A percentile compares a stretch with the other conserved stretches of the same genome.
Conservation (phyloP, 1,139 yeast species). For the Zygoascus hellenicus region DNA sequence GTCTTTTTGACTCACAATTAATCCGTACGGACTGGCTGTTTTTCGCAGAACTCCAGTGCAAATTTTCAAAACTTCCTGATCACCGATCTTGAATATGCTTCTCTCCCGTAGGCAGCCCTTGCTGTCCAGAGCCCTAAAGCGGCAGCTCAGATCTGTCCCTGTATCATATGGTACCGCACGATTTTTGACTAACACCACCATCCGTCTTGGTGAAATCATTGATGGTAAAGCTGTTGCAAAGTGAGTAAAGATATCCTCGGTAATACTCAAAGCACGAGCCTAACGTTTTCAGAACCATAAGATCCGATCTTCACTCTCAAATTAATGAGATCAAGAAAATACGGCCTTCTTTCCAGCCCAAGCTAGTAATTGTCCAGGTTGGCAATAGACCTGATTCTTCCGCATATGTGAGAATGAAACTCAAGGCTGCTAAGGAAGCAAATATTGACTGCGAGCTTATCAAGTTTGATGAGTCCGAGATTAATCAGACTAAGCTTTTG, state of each 20-base stretch:
- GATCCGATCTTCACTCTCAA: constrained; percentile 38
- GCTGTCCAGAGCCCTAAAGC: not conserved
- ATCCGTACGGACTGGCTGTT: no score
- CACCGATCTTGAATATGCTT: not conserved
- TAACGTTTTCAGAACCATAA: constrained; percentile 31
- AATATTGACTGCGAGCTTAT: constrained; percentile 32
- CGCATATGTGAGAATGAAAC: constrained; percentile 90
- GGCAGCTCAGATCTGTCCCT: not conserved
- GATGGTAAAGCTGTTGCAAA: constrained; percentile 72
- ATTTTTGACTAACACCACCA: constrained; percentile 12
- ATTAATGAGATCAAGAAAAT: constrained; percentile 49
- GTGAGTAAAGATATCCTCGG: constrained; percentile 19
- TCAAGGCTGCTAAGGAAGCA: constrained; percentile 67
- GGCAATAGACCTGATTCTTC: constrained; percentile 86
- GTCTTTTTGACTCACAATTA: no score
- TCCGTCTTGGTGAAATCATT: constrained; percentile 38
- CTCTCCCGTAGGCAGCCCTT: constrained; percentile 1
- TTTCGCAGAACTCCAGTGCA: not conserved
- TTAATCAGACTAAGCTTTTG: constrained; percentile 44
- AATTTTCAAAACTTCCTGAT: not conserved
- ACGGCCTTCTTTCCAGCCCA: constrained; percentile 65
- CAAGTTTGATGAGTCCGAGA: constrained; percentile 30
- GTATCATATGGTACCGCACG: constrained; percentile 6
- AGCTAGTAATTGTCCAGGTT: constrained; percentile 79
- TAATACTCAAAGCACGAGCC: constrained; percentile 34